Evolutionary conservation across 202 grass and related monocot species (phyloP).

Genomic region (Thinopyrum obtusiflorum): DNA sequence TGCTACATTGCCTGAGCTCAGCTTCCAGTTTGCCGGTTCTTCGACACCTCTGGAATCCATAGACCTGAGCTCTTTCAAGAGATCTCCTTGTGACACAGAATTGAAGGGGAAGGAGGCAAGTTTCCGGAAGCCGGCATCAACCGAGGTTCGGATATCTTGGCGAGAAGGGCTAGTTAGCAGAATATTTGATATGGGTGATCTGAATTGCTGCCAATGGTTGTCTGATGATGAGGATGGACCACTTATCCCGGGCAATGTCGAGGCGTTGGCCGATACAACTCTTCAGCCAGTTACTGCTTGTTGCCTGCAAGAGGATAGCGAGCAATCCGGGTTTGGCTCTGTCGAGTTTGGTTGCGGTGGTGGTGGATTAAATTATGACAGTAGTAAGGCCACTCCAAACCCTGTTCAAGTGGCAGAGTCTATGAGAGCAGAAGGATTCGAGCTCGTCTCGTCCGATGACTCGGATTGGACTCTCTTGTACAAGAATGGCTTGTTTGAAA

Average conservation of each 20-base stretch:
- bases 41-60: constrained; percentile 47
- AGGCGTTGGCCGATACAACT: not conserved
- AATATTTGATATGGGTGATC: constrained; percentile 74
- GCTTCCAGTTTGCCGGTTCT: constrained; percentile 65
- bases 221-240: constrained; percentile 75
- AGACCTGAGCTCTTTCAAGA: constrained; percentile 61
- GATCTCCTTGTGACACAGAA: constrained; percentile 37
- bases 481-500: constrained; percentile 78
- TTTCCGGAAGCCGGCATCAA: not conserved
- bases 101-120: constrained; percentile 29
- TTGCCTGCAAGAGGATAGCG: not conserved
- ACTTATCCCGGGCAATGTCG: not conserved
- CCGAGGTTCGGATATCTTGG: constrained; percentile 71
- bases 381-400: not conserved
- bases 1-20: constrained; percentile 46
- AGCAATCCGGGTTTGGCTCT: constrained; percentile 41
- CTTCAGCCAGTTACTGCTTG: not conserved
- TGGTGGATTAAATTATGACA: constrained; percentile 22
- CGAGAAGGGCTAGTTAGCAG: constrained; percentile 75
- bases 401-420: constrained; percentile 47
- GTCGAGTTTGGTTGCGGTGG: constrained; percentile 33
- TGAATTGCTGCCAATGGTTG: constrained; percentile 70
- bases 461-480: constrained; percentile 83
- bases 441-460: constrained; percentile 63
- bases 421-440: constrained; percentile 64